phyloP scores from a whole-genome alignment of 805 yeast species.

The Grigorovia yakushimaensis region DNA sequence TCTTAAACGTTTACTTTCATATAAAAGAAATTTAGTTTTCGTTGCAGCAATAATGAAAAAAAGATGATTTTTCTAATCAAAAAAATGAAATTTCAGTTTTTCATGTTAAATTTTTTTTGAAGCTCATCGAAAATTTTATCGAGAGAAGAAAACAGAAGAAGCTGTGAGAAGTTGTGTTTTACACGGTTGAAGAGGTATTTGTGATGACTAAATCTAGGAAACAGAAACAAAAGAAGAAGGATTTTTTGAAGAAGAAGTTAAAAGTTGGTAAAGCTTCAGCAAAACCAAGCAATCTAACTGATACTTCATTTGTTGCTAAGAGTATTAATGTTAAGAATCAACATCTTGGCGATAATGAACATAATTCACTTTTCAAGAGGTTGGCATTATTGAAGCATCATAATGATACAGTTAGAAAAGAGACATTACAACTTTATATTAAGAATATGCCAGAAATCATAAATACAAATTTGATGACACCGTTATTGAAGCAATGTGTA shows the following conservation, averaged over 20 bases:
- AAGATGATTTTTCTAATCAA: too few relatives aligned
- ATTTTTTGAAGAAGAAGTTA: slow-evolving; percentile 55
- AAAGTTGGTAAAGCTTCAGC: slow-evolving; percentile 79
- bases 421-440: slow-evolving; percentile 48
- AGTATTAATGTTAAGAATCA: slow-evolving; percentile 27
- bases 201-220: slow-evolving; percentile 29
- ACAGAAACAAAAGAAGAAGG: slow-evolving; percentile 35
- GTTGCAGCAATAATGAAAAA: too few relatives aligned
- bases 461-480: slow-evolving; percentile 21
- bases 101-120: background rate
- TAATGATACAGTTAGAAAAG: slow-evolving; percentile 58
- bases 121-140: slow-evolving; percentile 1
- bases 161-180: background rate
- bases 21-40: too few relatives aligned
- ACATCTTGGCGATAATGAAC: slow-evolving; percentile 26
- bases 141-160: background rate
- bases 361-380: slow-evolving; percentile 44
- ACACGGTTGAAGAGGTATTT: background rate
- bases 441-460: slow-evolving; percentile 40
- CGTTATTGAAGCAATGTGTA: slow-evolving; percentile 21
- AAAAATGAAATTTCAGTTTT: background rate
- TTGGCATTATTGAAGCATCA: slow-evolving; percentile 70
- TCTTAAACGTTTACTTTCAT: slow-evolving; percentile 3
- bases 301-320: slow-evolving; percentile 73
- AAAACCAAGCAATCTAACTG: slow-evolving; percentile 68